phyloP scores from a whole-genome alignment of 192 early-diverging fungal genomes.

The Podila minutissima region DNA sequence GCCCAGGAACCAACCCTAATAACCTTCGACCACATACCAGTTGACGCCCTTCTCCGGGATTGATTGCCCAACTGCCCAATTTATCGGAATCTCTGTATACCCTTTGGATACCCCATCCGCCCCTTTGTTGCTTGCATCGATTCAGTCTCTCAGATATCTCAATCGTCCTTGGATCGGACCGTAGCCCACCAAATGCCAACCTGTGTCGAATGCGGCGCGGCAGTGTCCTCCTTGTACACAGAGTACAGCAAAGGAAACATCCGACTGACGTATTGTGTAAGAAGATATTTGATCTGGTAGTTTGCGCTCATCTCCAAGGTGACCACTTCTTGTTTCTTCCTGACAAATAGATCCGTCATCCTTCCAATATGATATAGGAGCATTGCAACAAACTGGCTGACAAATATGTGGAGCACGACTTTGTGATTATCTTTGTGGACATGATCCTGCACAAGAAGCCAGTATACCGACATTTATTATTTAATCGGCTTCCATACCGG shows the following conservation, averaged over 20 bases:
- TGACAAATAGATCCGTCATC: neutral
- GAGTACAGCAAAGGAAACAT: conserved; percentile 88
- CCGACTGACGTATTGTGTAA: conserved; percentile 82
- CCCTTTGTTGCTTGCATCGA: no score
- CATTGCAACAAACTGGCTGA: conserved; percentile 86
- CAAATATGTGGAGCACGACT: conserved; percentile 93
- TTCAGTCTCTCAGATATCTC: no score
- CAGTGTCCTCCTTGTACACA: conserved; percentile 77
- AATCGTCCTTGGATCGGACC: no score
- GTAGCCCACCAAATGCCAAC: conserved; percentile 57
- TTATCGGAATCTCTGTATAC: no score
- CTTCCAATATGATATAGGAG: conserved; percentile 47
- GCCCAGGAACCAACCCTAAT: no score
- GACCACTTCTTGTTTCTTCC: neutral
- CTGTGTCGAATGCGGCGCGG: conserved; percentile 82
- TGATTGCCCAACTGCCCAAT: no score
- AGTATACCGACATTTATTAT: conserved; percentile 87
- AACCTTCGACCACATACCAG: no score
- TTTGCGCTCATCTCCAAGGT: neutral
- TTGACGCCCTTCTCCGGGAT: no score
- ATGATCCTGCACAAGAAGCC: conserved; percentile 90
- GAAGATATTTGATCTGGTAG: neutral
- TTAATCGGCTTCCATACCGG: conserved; percentile 77
- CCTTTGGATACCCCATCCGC: no score
- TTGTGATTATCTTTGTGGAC: conserved; percentile 90